These are phyloP conservation scores for Solanum appendiculatum DNA, from an alignment of 257 asterid genomes.

Conservation along the genomic window DNA sequence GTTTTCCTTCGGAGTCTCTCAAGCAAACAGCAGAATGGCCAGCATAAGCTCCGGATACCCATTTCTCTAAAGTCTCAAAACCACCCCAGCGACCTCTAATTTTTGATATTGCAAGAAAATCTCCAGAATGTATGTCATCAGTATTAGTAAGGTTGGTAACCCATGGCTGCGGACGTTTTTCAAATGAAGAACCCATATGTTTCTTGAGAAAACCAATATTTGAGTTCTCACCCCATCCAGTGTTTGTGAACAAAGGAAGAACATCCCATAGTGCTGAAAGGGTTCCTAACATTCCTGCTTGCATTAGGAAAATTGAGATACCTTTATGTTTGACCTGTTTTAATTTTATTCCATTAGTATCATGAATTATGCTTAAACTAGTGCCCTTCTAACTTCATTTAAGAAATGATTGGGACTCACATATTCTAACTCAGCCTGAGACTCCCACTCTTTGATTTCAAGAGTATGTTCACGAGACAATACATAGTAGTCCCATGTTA, in stretches of 20 bases:
- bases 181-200: slow-evolving; percentile 78
- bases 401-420: slow-evolving; percentile 33
- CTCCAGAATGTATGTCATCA: slow-evolving; percentile 76
- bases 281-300: slow-evolving; percentile 79
- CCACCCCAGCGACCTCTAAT: slow-evolving; percentile 93
- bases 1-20: slow-evolving; percentile 67
- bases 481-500: slow-evolving; percentile 84
- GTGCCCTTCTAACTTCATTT: background rate
- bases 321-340: slow-evolving; percentile 62
- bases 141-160: slow-evolving; percentile 35
- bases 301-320: slow-evolving; percentile 77
- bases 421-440: slow-evolving; percentile 60
- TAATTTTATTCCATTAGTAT: background rate
- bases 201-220: slow-evolving; percentile 69
- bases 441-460: slow-evolving; percentile 75
- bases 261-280: slow-evolving; percentile 81
- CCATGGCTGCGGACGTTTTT: slow-evolving; percentile 80
- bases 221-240: slow-evolving; percentile 74
- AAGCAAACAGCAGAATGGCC: slow-evolving; percentile 87
- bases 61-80: slow-evolving; percentile 85
- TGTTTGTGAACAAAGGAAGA: slow-evolving; percentile 66
- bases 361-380: background rate
- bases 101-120: slow-evolving; percentile 72
- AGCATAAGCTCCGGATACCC: slow-evolving; percentile 88
- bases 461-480: slow-evolving; percentile 73